A percentile compares a stretch with the other conserved stretches of the same genome.
phyloP scores from a whole-genome alignment of 345 rosid species.

The Microcos paniculata region DNA sequence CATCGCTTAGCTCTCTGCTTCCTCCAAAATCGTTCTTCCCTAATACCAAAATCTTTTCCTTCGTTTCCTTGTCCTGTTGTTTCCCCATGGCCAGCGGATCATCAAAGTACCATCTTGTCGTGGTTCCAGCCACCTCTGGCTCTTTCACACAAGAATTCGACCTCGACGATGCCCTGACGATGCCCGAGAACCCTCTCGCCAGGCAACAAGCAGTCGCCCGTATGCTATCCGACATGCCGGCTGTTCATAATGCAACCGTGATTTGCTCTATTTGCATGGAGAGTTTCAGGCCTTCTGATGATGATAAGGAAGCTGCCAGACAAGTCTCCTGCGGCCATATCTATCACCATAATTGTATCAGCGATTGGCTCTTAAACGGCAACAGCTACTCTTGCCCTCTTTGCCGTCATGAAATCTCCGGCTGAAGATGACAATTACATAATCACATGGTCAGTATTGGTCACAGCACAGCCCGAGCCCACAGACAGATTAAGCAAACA shows the following conservation, averaged over 20 bases:
- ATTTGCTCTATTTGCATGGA: constrained; percentile 17
- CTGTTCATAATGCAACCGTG: not conserved
- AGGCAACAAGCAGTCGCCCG: not conserved
- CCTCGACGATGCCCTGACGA: constrained; percentile 1
- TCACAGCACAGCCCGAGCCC: too few species aligned
- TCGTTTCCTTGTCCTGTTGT: not conserved
- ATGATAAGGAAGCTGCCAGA: not conserved
- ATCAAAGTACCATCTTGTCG: not conserved
- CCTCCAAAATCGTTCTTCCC: not conserved
- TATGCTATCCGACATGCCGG: not conserved
- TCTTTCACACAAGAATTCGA: not conserved
- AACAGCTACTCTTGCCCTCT: constrained; percentile 17
- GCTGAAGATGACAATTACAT: not conserved
- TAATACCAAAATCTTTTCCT: too few species aligned
- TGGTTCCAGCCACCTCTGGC: not conserved
- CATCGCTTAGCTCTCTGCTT: not conserved
- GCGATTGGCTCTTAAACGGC: constrained; percentile 9
- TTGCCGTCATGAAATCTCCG: constrained; percentile 13
- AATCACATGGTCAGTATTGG: not conserved
- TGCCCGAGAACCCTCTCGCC: not conserved
- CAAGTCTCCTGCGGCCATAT: constrained; percentile 13
- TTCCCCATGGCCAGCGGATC: constrained; percentile 5
- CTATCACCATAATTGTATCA: constrained; percentile 8
- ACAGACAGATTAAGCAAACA: not conserved
- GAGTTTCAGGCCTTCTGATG: not conserved